Percentiles rank a stretch among this genome's conserved stretches.
These are phyloP conservation scores for Tricholoma sp. DNA, from an alignment of 768 basidiomycete species.

Conservation along the genomic window DNA sequence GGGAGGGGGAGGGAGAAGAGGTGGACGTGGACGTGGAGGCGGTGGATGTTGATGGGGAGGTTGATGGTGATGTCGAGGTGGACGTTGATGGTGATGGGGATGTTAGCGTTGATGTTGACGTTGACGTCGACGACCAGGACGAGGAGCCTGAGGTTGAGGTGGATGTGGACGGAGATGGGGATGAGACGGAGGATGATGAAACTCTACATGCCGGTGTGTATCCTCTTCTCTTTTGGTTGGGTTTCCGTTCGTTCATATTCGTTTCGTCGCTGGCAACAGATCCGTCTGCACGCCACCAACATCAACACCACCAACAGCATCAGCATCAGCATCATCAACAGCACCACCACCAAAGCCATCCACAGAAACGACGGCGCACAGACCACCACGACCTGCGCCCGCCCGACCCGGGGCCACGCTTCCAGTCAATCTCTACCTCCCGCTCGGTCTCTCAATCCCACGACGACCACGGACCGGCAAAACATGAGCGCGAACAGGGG, in stretches of 20 bases:
- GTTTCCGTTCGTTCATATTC: not conserved
- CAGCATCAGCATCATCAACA: no score
- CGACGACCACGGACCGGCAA: no score
- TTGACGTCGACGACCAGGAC: no score
- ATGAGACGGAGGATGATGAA: slow-evolving; percentile 9
- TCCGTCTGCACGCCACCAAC: not conserved
- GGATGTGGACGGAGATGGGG: slow-evolving; percentile 6
- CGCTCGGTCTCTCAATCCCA: no score
- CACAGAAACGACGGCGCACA: no score
- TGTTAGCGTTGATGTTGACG: not conserved
- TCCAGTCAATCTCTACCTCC: no score
- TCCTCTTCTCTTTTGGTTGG: not conserved
- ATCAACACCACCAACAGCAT: no score
- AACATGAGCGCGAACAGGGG: no score
- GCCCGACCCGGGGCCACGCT: no score
- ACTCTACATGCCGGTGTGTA: not conserved
- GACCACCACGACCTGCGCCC: no score
- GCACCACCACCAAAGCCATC: no score
- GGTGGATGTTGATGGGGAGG: not conserved
- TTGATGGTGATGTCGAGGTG: slow-evolving; percentile 17
- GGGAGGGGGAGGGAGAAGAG: not conserved
- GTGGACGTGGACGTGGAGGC: slow-evolving; percentile 6
- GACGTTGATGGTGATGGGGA: slow-evolving; percentile 13
- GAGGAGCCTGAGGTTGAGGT: not conserved
- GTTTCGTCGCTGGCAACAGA: no score